These are phyloP conservation scores for Phytophthora lateralis DNA, from an alignment of 352 stramenopile genomes.

Conservation along the genomic window DNA sequence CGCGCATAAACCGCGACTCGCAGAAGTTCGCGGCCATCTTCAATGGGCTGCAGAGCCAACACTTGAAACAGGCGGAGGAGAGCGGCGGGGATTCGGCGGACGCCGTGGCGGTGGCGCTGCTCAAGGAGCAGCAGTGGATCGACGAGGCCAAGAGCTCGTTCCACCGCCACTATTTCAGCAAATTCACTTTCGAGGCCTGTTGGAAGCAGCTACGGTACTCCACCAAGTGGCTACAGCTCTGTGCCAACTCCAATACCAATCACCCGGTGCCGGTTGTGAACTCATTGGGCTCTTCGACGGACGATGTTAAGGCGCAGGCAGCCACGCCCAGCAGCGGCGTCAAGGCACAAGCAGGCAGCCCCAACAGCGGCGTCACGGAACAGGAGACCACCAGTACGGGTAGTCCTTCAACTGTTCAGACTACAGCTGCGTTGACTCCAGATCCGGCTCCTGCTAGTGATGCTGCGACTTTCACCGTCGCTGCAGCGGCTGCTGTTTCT, in stretches of 20 bases:
- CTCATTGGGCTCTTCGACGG: neutral
- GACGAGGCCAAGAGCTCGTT: slow-evolving; percentile 63
- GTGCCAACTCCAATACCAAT: slow-evolving; percentile 43
- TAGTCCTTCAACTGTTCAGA: slow-evolving; percentile 1
- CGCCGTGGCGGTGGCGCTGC: slow-evolving; percentile 9
- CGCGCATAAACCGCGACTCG: slow-evolving; percentile 79
- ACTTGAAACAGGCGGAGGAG: slow-evolving; percentile 17
- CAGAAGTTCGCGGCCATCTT: slow-evolving; percentile 70
- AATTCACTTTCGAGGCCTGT: slow-evolving; percentile 75
- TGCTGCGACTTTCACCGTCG: neutral
- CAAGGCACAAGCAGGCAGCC: neutral
- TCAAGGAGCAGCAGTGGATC: slow-evolving; percentile 55
- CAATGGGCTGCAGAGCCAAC: slow-evolving; percentile 45
- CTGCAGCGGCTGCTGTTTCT: slow-evolving; percentile 16
- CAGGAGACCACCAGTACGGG: slow-evolving; percentile 9
- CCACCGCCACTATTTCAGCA: slow-evolving; percentile 49
- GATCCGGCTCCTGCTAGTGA: neutral
- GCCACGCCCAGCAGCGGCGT: neutral
- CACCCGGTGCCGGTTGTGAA: slow-evolving; percentile 24
- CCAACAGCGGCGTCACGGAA: neutral
- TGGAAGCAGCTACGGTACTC: slow-evolving; percentile 73
- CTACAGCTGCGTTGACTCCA: slow-evolving; percentile 3
- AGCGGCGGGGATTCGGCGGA: slow-evolving; percentile 5
- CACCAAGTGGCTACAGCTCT: slow-evolving; percentile 67
- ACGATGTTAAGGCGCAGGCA: neutral